Conservation (phyloP, 2,329 filamentous ascomycete genomes). For the Phyllosticta ampelicida region DNA sequence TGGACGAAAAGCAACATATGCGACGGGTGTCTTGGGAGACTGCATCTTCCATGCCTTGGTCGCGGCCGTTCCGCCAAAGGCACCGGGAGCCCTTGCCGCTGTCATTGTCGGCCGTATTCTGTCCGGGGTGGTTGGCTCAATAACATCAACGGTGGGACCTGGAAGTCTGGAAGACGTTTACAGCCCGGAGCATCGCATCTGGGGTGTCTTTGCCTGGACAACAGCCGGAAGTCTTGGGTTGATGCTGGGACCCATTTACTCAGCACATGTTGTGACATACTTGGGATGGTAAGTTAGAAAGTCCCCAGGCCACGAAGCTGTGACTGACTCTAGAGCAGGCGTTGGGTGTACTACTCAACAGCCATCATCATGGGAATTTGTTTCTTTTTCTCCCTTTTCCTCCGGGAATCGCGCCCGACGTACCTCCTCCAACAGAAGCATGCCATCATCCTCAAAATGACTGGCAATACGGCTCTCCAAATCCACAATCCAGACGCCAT, state of each 20-base stretch:
- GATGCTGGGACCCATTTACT: slow-evolving; percentile 5
- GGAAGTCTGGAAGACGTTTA: slow-evolving; percentile 8
- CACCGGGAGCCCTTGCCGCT: not conserved
- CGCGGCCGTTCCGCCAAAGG: not conserved
- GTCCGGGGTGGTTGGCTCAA: not conserved
- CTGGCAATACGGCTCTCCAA: not conserved
- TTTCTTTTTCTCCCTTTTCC: slow-evolving; percentile 1
- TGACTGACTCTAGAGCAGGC: not conserved
- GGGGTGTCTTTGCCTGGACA: slow-evolving; percentile 5
- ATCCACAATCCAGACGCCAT: slow-evolving; percentile 8
- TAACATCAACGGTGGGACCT: slow-evolving; percentile 1
- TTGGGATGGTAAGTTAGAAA: slow-evolving; percentile 1
- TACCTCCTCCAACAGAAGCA: slow-evolving; percentile 5
- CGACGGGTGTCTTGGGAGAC: slow-evolving; percentile 21
- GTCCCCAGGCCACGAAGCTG: not conserved
- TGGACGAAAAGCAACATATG: slow-evolving; percentile 28
- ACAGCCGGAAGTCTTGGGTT: slow-evolving; percentile 3
- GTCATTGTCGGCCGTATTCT: slow-evolving; percentile 1
- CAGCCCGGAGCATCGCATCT: not conserved
- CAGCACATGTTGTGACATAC: not conserved
- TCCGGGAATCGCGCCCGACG: slow-evolving; percentile 1
- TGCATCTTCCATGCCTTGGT: slow-evolving; percentile 18
- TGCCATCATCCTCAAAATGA: not conserved
- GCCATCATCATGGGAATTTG: slow-evolving; percentile 1
- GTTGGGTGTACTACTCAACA: slow-evolving; percentile 7